Conservation (phyloP, 1,139 yeast genomes). For the Geotrichum europaeum region DNA sequence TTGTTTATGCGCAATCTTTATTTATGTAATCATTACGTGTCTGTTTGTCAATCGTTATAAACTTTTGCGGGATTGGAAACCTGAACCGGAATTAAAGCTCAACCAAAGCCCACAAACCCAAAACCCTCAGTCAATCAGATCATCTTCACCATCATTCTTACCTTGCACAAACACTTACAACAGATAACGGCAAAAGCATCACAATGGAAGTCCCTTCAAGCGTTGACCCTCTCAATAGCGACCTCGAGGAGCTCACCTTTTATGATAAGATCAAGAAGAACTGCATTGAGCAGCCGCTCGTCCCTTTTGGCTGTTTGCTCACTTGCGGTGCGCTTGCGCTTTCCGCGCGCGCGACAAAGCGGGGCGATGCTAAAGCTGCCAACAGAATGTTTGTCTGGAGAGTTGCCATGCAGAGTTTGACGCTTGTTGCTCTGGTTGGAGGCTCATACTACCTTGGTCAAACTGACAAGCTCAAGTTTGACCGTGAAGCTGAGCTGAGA, state of each 20-base stretch:
- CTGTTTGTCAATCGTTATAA: neutral
- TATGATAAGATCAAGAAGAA: constrained; percentile 31
- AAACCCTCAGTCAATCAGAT: neutral
- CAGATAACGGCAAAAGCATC: neutral
- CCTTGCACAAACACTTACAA: neutral
- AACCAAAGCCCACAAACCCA: neutral
- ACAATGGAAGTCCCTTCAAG: constrained; percentile 17
- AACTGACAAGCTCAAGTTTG: constrained; percentile 51
- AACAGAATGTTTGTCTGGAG: constrained; percentile 87
- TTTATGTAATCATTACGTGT: neutral
- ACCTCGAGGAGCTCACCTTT: constrained; percentile 12
- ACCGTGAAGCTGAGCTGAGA: constrained; percentile 54
- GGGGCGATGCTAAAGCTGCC: constrained; percentile 69
- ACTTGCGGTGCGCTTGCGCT: constrained; percentile 76
- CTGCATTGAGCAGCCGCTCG: constrained; percentile 36
- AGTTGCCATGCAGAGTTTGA: constrained; percentile 77
- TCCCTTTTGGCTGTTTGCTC: constrained; percentile 72
- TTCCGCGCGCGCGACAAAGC: constrained; percentile 69
- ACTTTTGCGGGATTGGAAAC: neutral
- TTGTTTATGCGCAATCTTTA: too few relatives aligned
- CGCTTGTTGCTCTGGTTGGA: constrained; percentile 71
- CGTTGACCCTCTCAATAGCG: constrained; percentile 10
- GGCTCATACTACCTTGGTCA: constrained; percentile 61
- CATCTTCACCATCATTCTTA: neutral
- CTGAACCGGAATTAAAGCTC: neutral